Conservation (phyloP, 1,284 basidiomycete species). For the Phellopilus nigrolimitatus region DNA sequence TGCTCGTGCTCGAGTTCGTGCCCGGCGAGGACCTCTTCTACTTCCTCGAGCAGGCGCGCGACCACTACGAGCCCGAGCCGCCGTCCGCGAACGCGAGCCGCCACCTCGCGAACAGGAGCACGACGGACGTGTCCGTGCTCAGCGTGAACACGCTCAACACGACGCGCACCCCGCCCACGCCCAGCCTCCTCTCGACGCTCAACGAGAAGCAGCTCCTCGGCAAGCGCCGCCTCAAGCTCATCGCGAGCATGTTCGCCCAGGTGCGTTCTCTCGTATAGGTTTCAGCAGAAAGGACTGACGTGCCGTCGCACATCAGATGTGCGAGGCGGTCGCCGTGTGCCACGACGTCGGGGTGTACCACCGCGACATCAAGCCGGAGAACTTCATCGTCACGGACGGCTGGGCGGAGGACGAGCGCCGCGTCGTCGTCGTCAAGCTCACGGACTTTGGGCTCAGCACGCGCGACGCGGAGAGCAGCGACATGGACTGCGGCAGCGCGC, state of each 20-base stretch:
- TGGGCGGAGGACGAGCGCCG: slow-evolving; percentile 34
- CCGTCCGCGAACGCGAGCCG: slow-evolving; percentile 32
- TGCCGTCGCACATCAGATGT: slow-evolving; percentile 63
- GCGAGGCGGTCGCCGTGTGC: slow-evolving; percentile 94
- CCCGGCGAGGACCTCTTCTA: slow-evolving; percentile 96
- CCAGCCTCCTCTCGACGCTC: slow-evolving; percentile 86
- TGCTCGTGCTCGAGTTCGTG: slow-evolving; percentile 86
- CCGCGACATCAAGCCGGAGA: slow-evolving; percentile 98
- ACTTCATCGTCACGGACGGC: slow-evolving; percentile 89
- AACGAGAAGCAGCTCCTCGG: slow-evolving; percentile 82
- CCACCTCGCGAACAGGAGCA: slow-evolving; percentile 32
- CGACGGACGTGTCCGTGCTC: slow-evolving; percentile 13
- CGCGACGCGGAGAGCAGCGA: slow-evolving; percentile 85
- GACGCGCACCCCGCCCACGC: slow-evolving; percentile 85
- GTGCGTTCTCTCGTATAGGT: slow-evolving; percentile 6
- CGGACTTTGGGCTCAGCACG: slow-evolving; percentile 96
- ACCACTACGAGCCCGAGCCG: slow-evolving; percentile 66
- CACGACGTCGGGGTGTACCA: slow-evolving; percentile 91
- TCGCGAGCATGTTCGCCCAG: slow-evolving; percentile 89
- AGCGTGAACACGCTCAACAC: slow-evolving; percentile 12
- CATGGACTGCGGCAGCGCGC: slow-evolving; percentile 98
- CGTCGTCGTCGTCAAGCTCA: slow-evolving; percentile 75
- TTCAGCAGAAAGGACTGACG: background rate
- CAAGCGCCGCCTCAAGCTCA: slow-evolving; percentile 81
- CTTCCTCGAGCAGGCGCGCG: slow-evolving; percentile 92